Evolutionary conservation across 441 rosid species (phyloP).

Genomic region (Eutrema salsugineum): DNA sequence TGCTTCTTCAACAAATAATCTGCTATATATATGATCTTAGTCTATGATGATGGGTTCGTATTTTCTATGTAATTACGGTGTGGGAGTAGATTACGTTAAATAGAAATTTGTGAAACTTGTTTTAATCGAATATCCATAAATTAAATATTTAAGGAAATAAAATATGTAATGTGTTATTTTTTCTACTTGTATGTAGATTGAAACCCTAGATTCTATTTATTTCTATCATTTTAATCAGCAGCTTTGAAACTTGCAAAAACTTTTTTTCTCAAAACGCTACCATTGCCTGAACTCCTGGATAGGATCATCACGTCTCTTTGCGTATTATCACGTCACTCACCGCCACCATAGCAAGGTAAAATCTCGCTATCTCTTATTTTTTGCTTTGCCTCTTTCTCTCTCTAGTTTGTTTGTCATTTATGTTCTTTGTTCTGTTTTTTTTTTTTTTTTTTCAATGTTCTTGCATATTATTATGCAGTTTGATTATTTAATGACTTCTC

Average conservation of each 20-base stretch:
- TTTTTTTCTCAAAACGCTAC: no score
- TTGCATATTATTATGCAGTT: no score
- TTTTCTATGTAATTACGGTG: constrained; percentile 25
- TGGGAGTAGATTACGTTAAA: constrained; percentile 27
- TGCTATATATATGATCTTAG: not conserved
- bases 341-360: no score
- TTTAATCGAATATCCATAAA: constrained; percentile 1
- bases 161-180: not conserved
- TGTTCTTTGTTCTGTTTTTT: no score
- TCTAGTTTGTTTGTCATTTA: no score
- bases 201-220: not conserved
- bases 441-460: no score
- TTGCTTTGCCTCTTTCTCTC: no score
- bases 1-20: constrained; percentile 21
- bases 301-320: no score
- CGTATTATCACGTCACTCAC: no score
- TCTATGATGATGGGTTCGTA: constrained; percentile 15
- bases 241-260: not conserved
- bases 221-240: not conserved
- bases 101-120: constrained; percentile 26
- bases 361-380: no score
- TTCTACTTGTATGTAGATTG: not conserved
- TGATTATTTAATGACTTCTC: no score
- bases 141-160: constrained; percentile 21
- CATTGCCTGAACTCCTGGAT: no score